Conservation (phyloP, 2,329 filamentous ascomycete genomes). For the Aspergillus pseudoviridinutans region DNA sequence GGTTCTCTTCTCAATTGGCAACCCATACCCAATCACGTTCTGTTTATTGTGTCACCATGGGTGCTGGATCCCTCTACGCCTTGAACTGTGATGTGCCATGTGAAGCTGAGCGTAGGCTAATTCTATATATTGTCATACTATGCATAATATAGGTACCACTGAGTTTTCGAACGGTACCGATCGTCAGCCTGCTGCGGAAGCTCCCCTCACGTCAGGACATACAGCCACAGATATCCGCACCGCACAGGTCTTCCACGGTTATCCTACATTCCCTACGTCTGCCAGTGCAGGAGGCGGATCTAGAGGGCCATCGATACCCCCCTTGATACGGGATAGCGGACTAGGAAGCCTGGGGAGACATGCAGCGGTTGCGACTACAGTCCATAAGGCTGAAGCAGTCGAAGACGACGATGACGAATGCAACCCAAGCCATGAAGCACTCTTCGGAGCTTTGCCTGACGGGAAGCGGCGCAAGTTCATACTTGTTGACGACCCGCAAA, state of each 20-base stretch:
- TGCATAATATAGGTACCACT: conserved; percentile 33
- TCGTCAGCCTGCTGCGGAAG: conserved; percentile 61
- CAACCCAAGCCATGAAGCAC: conserved; percentile 52
- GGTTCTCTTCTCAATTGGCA: conserved; percentile 5
- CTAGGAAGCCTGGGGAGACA: conserved; percentile 42
- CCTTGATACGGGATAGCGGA: conserved; percentile 56
- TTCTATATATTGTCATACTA: conserved; percentile 21
- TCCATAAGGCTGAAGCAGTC: conserved; percentile 20
- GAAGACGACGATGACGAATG: conserved; percentile 24
- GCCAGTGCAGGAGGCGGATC: conserved; percentile 51
- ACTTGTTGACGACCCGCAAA: conserved; percentile 83
- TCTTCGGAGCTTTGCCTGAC: conserved; percentile 86
- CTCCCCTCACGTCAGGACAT: conserved; percentile 40
- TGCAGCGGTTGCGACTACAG: conserved; percentile 31
- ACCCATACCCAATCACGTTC: conserved; percentile 23
- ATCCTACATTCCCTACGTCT: conserved; percentile 59
- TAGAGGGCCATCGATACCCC: conserved; percentile 58
- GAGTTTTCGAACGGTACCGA: conserved; percentile 48
- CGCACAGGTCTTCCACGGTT: conserved; percentile 69
- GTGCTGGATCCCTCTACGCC: conserved; percentile 10
- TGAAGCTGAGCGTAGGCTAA: conserved; percentile 42
- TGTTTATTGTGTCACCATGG: conserved; percentile 17
- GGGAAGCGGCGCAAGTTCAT: conserved; percentile 95
- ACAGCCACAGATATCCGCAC: conserved; percentile 66
- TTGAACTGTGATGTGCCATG: conserved; percentile 10